Base-by-base conservation (phyloP, 441 rosid genomes). In the Populus hybrid region DNA sequence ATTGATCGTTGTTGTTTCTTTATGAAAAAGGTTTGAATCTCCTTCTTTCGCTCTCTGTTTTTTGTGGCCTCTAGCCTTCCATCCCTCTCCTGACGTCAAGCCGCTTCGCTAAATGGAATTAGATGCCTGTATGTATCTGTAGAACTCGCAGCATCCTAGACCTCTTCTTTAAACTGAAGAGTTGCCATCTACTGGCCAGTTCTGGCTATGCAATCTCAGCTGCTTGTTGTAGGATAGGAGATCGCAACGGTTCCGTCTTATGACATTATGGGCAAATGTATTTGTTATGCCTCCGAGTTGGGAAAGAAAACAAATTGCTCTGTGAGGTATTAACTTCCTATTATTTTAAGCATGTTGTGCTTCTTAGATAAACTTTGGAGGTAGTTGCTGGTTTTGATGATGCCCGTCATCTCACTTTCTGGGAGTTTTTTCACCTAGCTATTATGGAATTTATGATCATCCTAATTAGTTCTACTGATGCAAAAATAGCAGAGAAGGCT, bases 201-300 rank as follows among this genome's bases (percentile, higher is more conserved):
- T 30, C 63, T 75, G 84, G 83, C 82, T 75, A 61, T 86, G 88
- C 83, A 83, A 84, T 83, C 72, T 79, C 57, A 76, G 79, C 69
- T 67, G 68, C 72, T 61, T 64, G 74, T 63, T 73, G 53, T 83
- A 80, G 84, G 80, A 65, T 78, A 80, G 85, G 70, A 80, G 79
- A 78, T 63, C 23, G 57, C 61, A 70, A 66, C 23, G 30, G 79
- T 75, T 71, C 42, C 65, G 71, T 69, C 71, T 75, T 71, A 72
- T 40, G 59, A 70, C 75, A 46, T 26, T 76, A 57, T 75, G 79
- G 71, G 46, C 75, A 21, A 77, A 38, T 74, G 82, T 83, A 86
- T 87, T 83, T 79, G 72, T 85, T 83, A 57, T 77, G 84, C 90
- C 90, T 84, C 89, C 87, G 88, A 81, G 90, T 78, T 78, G 5